phyloP scores from a whole-genome alignment of 768 basidiomycete species.

The Macrocybe gigantea region DNA sequence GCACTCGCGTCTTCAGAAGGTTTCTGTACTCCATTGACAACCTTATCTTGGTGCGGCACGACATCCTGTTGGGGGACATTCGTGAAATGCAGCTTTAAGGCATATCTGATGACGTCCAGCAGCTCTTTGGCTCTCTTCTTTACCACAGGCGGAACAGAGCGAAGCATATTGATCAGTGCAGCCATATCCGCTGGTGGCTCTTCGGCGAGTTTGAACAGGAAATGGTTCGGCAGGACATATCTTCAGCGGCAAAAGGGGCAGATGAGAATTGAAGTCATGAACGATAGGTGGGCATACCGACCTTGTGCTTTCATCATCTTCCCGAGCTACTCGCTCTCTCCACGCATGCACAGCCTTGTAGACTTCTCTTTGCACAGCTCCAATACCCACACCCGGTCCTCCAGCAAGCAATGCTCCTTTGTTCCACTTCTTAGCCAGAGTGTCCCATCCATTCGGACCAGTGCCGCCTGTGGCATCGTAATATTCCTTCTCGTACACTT shows the following conservation, averaged over 20 bases:
- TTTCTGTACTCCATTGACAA: no score
- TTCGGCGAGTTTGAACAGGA: constrained; percentile 70
- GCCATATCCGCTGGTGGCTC: constrained; percentile 61
- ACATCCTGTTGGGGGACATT: not conserved
- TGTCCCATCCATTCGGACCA: constrained; percentile 74
- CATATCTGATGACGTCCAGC: constrained; percentile 51
- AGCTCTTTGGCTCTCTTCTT: constrained; percentile 59
- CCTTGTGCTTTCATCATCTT: constrained; percentile 84
- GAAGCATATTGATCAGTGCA: constrained; percentile 53
- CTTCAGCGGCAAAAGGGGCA: constrained; percentile 23
- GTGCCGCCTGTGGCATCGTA: constrained; percentile 64
- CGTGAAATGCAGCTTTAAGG: constrained; percentile 31
- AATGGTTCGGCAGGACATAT: constrained; percentile 73
- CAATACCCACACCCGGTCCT: constrained; percentile 26
- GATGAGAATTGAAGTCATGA: constrained; percentile 2
- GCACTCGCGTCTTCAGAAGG: no score
- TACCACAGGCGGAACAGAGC: constrained; percentile 56
- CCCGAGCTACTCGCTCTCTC: constrained; percentile 74
- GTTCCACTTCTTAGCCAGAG: constrained; percentile 79
- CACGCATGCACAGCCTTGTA: constrained; percentile 74
- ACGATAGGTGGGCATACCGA: constrained; percentile 25
- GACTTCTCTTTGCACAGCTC: constrained; percentile 48
- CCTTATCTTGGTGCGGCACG: no score
- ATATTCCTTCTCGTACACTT: constrained; percentile 59
- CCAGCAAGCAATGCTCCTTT: constrained; percentile 44